Conservation (phyloP, 2,329 filamentous ascomycete species). For the Epichloe gansuensis region DNA sequence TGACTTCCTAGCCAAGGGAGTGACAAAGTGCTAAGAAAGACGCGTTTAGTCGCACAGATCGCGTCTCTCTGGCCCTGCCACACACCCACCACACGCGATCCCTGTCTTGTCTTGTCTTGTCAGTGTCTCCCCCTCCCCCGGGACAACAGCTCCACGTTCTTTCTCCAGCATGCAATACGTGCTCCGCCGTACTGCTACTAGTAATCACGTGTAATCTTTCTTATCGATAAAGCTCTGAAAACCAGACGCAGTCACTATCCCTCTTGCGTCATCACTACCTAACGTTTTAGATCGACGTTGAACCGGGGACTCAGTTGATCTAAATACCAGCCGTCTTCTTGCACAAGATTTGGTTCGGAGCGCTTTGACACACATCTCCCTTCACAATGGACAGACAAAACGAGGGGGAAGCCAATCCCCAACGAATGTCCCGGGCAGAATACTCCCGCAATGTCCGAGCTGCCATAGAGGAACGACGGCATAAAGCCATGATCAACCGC, state of each 20-base stretch:
- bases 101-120: slow-evolving; percentile 1
- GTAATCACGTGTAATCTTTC: background rate
- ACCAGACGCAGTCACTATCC: slow-evolving; percentile 9
- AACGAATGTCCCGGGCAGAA: slow-evolving; percentile 10
- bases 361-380: background rate
- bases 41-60: slow-evolving; percentile 3
- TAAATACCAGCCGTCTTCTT: background rate
- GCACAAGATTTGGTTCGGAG: background rate
- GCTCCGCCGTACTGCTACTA: background rate
- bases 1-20: background rate
- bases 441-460: slow-evolving; percentile 14
- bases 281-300: background rate
- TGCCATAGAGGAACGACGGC: slow-evolving; percentile 22
- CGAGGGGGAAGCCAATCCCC: slow-evolving; percentile 16
- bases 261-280: slow-evolving; percentile 7
- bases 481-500: slow-evolving; percentile 15
- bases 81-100: background rate
- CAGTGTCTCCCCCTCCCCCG: background rate
- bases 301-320: background rate
- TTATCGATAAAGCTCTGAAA: background rate
- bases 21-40: background rate
- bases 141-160: slow-evolving; percentile 1
- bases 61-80: slow-evolving; percentile 6
- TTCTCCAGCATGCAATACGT: too few relatives aligned
- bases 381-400: slow-evolving; percentile 10